Percentiles rank a stretch among this genome's conserved stretches.
These are phyloP conservation scores for Senecio squalidus DNA, from an alignment of 140 eudicot genomes.

Conservation along the genomic window DNA sequence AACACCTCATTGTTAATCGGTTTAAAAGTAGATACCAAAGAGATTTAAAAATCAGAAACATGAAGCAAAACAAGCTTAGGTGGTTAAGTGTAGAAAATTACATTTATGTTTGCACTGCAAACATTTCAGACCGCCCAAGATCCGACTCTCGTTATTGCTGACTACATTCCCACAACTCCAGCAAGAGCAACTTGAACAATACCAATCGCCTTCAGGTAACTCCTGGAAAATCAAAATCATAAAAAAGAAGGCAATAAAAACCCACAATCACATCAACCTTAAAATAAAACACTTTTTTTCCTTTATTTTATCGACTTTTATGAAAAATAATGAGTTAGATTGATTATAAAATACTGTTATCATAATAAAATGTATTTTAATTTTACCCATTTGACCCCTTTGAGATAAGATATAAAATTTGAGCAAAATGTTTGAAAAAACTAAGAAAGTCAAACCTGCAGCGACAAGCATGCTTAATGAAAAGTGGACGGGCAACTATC, in stretches of 20 bases:
- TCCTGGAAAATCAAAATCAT: constrained; percentile 6
- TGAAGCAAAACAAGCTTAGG: not conserved
- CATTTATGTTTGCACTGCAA: constrained; percentile 79
- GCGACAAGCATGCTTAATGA: constrained; percentile 73
- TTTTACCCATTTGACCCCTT: too few species aligned
- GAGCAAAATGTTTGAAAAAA: not conserved
- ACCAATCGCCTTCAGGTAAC: too few species aligned
- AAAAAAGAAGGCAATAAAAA: not conserved
- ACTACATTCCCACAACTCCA: constrained; percentile 60
- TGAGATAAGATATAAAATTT: too few species aligned
- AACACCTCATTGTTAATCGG: not conserved
- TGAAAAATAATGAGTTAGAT: too few species aligned
- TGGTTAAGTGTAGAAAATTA: constrained; percentile 37
- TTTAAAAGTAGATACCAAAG: not conserved
- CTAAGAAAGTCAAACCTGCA: constrained; percentile 44
- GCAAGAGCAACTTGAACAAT: constrained; percentile 77
- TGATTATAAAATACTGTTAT: too few species aligned
- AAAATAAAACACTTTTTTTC: constrained; percentile 4
- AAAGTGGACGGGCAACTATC: constrained; percentile 92
- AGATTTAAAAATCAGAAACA: not conserved
- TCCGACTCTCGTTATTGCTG: constrained; percentile 25
- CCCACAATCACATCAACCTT: not conserved
- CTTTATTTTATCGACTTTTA: too few species aligned
- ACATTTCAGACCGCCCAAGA: constrained; percentile 43
- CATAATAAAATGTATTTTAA: too few species aligned